Conservation (phyloP, 805 yeast species). For the Candida arabinofermentans region DNA sequence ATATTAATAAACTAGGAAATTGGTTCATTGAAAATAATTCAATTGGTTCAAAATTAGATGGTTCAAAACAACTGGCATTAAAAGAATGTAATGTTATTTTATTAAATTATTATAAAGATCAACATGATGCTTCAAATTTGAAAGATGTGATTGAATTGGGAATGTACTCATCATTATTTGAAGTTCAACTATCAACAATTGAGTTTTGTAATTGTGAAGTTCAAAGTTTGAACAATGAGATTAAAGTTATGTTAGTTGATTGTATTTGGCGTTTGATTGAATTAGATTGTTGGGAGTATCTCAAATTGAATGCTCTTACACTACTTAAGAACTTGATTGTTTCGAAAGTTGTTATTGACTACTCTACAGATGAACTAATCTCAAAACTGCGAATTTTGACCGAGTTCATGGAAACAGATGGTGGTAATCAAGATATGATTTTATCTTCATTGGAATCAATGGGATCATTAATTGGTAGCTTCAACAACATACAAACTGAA, state of each 20-base stretch:
- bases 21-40: constrained; percentile 35
- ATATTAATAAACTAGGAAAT: constrained; percentile 26
- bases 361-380: constrained; percentile 14
- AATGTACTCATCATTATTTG: constrained; percentile 37
- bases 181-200: constrained; percentile 42
- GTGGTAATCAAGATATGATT: constrained; percentile 42
- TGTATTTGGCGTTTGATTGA: constrained; percentile 23
- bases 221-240: neutral
- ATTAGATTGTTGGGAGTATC: constrained; percentile 37
- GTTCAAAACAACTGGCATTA: constrained; percentile 46
- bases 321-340: constrained; percentile 28
- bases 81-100: constrained; percentile 31
- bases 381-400: constrained; percentile 28
- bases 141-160: constrained; percentile 31
- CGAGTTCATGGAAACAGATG: constrained; percentile 22
- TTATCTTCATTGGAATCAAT: constrained; percentile 47
- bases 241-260: constrained; percentile 3
- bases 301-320: constrained; percentile 40
- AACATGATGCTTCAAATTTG: constrained; percentile 18
- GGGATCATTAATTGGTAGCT: constrained; percentile 31
- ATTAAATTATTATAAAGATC: constrained; percentile 16
- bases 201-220: constrained; percentile 22
- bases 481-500: neutral
- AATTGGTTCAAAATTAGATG: constrained; percentile 34
- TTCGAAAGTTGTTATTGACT: neutral